Conservation (phyloP, 75 land plant species). For the Sequoia sempervirens region DNA sequence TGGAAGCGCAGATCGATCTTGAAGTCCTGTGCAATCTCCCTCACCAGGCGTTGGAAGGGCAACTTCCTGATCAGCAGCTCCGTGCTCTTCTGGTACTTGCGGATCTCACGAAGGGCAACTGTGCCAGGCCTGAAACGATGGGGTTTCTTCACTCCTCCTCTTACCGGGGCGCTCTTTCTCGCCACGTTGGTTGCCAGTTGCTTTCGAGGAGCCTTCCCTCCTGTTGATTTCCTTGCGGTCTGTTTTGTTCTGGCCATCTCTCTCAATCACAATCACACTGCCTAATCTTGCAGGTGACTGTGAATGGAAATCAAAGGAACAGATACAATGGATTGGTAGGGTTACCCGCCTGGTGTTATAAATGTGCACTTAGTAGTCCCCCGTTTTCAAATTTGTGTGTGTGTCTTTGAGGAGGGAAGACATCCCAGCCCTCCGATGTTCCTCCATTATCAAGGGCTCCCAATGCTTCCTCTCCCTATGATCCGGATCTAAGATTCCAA, state of each 20-base stretch:
- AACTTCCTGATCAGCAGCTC: slow-evolving; percentile 18
- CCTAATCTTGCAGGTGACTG: too few relatives aligned
- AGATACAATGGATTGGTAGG: too few relatives aligned
- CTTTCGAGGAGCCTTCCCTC: slow-evolving; percentile 23
- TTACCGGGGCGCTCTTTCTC: slow-evolving; percentile 27
- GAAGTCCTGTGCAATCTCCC: slow-evolving; percentile 21
- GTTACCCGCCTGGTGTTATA: too few relatives aligned
- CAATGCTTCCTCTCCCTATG: too few relatives aligned
- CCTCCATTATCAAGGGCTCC: too few relatives aligned
- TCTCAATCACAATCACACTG: too few relatives aligned
- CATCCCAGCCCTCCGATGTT: too few relatives aligned
- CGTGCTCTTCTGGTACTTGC: not conserved
- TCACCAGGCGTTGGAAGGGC: slow-evolving; percentile 18
- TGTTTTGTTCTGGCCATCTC: slow-evolving; percentile 26
- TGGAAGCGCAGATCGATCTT: not conserved
- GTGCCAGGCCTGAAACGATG: not conserved
- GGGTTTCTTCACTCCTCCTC: slow-evolving; percentile 25
- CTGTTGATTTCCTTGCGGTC: slow-evolving; percentile 26
- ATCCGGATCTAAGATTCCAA: too few relatives aligned
- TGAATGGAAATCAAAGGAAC: too few relatives aligned
- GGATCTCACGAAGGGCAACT: slow-evolving; percentile 10
- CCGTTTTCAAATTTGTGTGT: too few relatives aligned
- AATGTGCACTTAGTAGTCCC: too few relatives aligned
- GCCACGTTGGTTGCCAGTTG: slow-evolving; percentile 24
- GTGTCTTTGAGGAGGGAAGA: too few relatives aligned